Conservation (phyloP, 2,329 filamentous ascomycete species). For the Stromatinia cepivora region DNA sequence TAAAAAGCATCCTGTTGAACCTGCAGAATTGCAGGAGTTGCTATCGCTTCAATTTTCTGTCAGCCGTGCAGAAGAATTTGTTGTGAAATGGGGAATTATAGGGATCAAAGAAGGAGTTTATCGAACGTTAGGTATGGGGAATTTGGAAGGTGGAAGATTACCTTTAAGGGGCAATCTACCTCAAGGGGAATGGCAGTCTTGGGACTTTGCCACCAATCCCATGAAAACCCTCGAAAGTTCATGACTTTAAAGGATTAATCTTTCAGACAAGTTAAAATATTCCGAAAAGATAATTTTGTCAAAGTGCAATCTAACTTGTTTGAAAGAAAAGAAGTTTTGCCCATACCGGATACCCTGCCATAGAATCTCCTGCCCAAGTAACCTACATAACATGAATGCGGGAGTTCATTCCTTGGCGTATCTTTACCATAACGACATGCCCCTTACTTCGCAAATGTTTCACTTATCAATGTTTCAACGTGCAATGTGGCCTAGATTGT, state of each 20-base stretch:
- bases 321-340: background rate
- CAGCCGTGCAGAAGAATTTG: constrained; percentile 58
- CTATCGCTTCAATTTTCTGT: constrained; percentile 56
- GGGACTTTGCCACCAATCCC: constrained; percentile 9
- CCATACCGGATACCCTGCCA: background rate
- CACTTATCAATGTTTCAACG: background rate
- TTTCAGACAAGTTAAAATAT: background rate
- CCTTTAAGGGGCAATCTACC: constrained; percentile 57
- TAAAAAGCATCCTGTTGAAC: constrained; percentile 42
- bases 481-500: no score
- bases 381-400: no score
- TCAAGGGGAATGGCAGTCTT: constrained; percentile 49
- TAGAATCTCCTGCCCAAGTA: no score
- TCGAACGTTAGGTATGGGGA: constrained; percentile 56
- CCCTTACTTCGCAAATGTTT: background rate
- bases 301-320: background rate
- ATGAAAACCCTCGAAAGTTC: constrained; percentile 3
- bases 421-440: background rate
- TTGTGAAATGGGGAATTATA: constrained; percentile 53
- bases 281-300: no score
- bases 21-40: constrained; percentile 48
- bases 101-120: constrained; percentile 64
- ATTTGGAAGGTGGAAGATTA: constrained; percentile 56
- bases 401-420: background rate
- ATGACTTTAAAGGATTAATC: background rate